Evolutionary conservation across 2,329 filamentous ascomycete genomes (phyloP).

Genomic region (Fusarium robinianum): DNA sequence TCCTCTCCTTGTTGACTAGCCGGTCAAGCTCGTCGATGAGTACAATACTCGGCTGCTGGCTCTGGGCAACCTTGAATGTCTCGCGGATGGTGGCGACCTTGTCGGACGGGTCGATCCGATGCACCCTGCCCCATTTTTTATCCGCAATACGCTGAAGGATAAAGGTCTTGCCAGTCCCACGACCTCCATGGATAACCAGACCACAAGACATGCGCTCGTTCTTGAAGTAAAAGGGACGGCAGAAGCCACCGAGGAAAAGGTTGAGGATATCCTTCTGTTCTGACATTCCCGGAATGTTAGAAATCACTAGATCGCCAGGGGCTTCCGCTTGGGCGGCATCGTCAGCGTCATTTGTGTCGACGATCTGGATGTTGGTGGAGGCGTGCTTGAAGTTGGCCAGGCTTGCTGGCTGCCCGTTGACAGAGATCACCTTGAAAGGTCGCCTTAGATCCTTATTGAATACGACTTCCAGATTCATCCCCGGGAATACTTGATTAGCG

Average conservation of each 20-base stretch:
- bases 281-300: conserved; percentile 69
- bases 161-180: conserved; percentile 82
- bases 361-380: conserved; percentile 46
- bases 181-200: conserved; percentile 77
- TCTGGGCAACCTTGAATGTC: conserved; percentile 69
- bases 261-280: conserved; percentile 70
- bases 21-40: conserved; percentile 78
- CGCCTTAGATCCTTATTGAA: conserved; percentile 39
- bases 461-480: conserved; percentile 70
- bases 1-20: conserved; percentile 65
- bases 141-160: conserved; percentile 70
- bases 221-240: conserved; percentile 40
- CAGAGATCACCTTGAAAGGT: conserved; percentile 59
- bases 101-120: conserved; percentile 60
- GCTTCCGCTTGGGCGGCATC: conserved; percentile 20
- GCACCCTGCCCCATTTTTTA: conserved; percentile 71
- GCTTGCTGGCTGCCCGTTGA: conserved; percentile 55
- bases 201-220: conserved; percentile 53
- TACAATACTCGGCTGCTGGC: conserved; percentile 74
- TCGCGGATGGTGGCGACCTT: conserved; percentile 66
- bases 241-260: conserved; percentile 63
- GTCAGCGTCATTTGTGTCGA: conserved; percentile 36
- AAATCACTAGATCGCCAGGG: conserved; percentile 49
- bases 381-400: conserved; percentile 50
- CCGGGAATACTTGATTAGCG: conserved; percentile 71